These are phyloP conservation scores for Decorospora gaudefroyi DNA, from an alignment of 2,329 filamentous ascomycete species.

Conservation along the genomic window DNA sequence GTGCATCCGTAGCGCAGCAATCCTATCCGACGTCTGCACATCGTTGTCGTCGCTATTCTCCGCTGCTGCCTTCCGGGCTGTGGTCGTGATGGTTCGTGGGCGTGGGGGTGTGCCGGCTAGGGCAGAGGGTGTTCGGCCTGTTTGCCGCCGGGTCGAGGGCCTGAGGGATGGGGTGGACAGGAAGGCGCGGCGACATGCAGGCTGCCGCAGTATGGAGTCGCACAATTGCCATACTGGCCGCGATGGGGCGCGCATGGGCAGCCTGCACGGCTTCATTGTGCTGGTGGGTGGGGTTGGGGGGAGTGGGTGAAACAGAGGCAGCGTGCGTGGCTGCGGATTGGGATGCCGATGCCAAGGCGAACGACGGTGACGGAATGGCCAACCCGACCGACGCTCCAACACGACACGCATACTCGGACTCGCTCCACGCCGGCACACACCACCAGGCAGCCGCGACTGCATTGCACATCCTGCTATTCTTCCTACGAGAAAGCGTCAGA, in stretches of 20 bases:
- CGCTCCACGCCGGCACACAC: conserved; percentile 19
- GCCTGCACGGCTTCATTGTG: conserved; percentile 37
- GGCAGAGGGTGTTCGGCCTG: conserved; percentile 23
- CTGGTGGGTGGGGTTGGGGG: conserved; percentile 18
- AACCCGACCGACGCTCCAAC: conserved; percentile 17
- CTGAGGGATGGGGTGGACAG: conserved; percentile 30
- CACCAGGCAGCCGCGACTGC: conserved; percentile 23
- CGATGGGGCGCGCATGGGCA: conserved; percentile 36
- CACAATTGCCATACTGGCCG: conserved; percentile 44
- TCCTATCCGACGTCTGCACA: conserved; percentile 25
- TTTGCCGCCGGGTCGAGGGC: conserved; percentile 33
- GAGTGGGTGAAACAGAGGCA: conserved; percentile 28
- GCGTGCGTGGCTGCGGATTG: conserved; percentile 20
- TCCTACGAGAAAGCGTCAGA: conserved; percentile 2
- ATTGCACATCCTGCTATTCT: conserved; percentile 1
- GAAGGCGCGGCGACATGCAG: conserved; percentile 36
- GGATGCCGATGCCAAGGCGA: neutral
- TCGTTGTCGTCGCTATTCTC: conserved; percentile 18
- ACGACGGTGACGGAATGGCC: conserved; percentile 18
- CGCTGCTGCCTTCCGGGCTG: conserved; percentile 20
- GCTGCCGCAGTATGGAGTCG: conserved; percentile 39
- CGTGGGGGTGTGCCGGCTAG: conserved; percentile 21
- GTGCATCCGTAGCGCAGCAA: conserved; percentile 26
- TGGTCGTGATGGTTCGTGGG: conserved; percentile 30
- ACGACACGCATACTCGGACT: too few relatives aligned